Evolutionary conservation across 164 flowering plant species (phyloP).

Genomic region (Tetrastigma voinierianum): DNA sequence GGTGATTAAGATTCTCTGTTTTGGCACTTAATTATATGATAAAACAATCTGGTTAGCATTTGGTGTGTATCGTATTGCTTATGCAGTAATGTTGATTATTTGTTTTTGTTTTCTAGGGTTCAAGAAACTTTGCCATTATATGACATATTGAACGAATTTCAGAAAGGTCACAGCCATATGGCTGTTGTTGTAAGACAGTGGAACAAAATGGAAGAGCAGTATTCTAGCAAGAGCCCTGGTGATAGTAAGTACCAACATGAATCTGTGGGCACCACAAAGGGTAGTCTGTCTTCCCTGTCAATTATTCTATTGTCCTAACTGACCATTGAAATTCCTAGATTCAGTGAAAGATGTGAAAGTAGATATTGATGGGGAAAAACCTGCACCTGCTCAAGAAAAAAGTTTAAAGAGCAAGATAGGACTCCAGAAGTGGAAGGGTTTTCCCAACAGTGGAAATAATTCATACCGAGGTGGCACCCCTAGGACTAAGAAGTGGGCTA

Average conservation of each 20-base stretch:
- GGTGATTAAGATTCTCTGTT: not conserved
- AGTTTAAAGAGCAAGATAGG: constrained; percentile 41
- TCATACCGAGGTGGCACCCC: constrained; percentile 34
- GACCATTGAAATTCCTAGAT: constrained; percentile 20
- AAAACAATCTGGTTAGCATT: not conserved
- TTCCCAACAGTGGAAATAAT: constrained; percentile 46
- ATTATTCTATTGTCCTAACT: not conserved
- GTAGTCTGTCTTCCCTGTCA: too few species aligned
- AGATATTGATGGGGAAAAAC: constrained; percentile 63
- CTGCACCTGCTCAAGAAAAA: constrained; percentile 43
- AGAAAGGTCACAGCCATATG: constrained; percentile 99
- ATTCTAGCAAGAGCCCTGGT: constrained; percentile 22
- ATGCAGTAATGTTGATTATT: not conserved
- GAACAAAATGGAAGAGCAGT: constrained; percentile 24
- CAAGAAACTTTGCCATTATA: constrained; percentile 79
- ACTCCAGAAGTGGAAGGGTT: constrained; percentile 81
- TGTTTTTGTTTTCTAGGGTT: constrained; percentile 52
- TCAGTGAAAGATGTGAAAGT: constrained; percentile 54
- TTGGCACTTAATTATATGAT: not conserved
- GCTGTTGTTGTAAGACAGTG: constrained; percentile 75
- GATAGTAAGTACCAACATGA: constrained; percentile 39
- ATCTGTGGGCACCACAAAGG: too few species aligned
- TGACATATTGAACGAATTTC: constrained; percentile 97
- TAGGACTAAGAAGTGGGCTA: constrained; percentile 80
- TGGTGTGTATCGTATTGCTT: not conserved